Base-by-base conservation (phyloP, 495 filamentous ascomycete genomes). In the Niebla homalea region DNA sequence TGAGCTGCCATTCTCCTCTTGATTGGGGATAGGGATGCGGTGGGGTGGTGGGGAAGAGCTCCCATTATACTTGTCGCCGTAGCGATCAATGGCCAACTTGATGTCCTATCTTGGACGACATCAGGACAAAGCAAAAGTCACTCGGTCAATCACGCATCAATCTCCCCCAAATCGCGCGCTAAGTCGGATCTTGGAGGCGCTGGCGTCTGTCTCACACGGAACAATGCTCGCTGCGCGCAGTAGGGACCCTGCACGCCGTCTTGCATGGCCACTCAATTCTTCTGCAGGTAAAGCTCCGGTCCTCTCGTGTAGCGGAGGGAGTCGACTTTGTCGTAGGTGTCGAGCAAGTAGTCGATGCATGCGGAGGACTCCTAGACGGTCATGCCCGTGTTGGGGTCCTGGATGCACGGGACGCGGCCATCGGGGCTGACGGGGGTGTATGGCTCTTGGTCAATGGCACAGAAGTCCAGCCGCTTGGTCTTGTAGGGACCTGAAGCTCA, bases 241-340 rank as follows among this genome's bases (percentile, higher is more conserved):
- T 69, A 69, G 7, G 63, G 63, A 1, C 63, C 64, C 47, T 69
- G 67, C 18, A 63, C 62, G 15, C 55, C 57, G 15, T 57, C 51
- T 54, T 74, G 70, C 52, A 72, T 70, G 43, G 53, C 45, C n/a
- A 65, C 54, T 63, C 66, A 74, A 5, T 61, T 56, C 20, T 62
- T 50, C 25, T 48, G 19, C 0, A 57, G 55, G 48, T 63, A 66
- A 19, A 62, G 64, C 53, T 72, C 60, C 8, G 58, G 44, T 32
- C 40, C 46, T 11, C 54, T 43, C 4, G 56, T 49, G 59, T 70
- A 77, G 54, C 62, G 70, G 19, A 83, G 44, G 52, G 70, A 73
- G 46, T 70, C 60, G 51, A 77, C 62, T 18, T 68, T 55, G 59
- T 81, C 78, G 65, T 81, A 83, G 18, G 62, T 66, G 21, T 76